Base-by-base conservation (phyloP, 2,329 filamentous ascomycete species). In the Paecilomyces fulvus region DNA sequence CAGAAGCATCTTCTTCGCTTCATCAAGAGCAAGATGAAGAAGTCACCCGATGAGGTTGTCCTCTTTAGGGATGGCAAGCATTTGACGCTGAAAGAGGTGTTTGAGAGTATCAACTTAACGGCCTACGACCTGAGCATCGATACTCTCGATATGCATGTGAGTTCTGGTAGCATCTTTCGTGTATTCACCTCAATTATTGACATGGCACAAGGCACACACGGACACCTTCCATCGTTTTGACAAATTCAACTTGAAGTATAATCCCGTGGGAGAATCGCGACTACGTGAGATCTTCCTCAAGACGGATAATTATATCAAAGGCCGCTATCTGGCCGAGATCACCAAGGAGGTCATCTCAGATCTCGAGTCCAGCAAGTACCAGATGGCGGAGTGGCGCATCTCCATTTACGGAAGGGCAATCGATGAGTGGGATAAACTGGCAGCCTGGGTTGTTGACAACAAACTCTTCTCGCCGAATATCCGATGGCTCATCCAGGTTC, bases 21-120 rank as follows among this genome's bases (percentile, higher is more conserved):
- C 75, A 99, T 99, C 79, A 99, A 99, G 76, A 96, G 91, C 75
- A 99, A 99, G 77, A 96, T 99, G 90, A 97, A 96, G 82, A 99
- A 96, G 74, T 94, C 84, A 17, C 91, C 92, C 0, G 89, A 97
- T 66, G 94, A 99, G 75, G 85, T 94, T 30, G 94, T 99, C 6
- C 82, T 99, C 49, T 95, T 86, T 72, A 84, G 94, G 68, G 94
- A 99, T 71, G 92, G 89, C 58, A 95, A 92, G 72, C 85, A 95
- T 72, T 79, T 99, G 64, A 97, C 94, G 0, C 76, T 99, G 58
- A 85, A 84, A 57, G 90, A 99, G 74, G 94, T 99, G 0, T 99
- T 99, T 72, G 87, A 96, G 66, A 96, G 91, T 75, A 96, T 99
- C 77, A 96, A 96, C 61, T 78, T 99, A 64, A 97, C 92, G 4